These are phyloP conservation scores for Quercus ilex DNA, from an alignment of 306 rosid genomes.

Conservation along the genomic window DNA sequence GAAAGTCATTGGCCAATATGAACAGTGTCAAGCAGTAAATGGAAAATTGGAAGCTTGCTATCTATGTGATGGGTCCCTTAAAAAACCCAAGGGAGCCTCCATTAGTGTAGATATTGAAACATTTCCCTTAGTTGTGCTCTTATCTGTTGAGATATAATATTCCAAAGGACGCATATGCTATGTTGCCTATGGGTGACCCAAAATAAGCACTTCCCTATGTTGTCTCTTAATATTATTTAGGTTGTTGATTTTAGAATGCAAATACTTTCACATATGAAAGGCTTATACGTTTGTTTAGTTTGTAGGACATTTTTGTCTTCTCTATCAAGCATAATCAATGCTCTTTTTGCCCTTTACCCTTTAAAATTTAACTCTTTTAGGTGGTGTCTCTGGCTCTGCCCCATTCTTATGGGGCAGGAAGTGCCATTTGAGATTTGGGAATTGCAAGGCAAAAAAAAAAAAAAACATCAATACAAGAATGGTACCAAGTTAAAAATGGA, in stretches of 20 bases:
- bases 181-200: not conserved
- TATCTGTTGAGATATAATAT: not conserved
- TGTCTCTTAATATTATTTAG: too few species aligned
- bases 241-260: too few species aligned
- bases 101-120: not conserved
- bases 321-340: too few species aligned
- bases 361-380: too few species aligned
- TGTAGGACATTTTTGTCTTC: too few species aligned
- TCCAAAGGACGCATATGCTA: not conserved
- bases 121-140: not conserved
- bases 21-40: not conserved
- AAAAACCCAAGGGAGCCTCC: not conserved
- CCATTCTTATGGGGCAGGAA: not conserved
- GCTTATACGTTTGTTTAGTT: too few species aligned
- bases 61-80: not conserved
- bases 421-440: not conserved
- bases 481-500: not conserved
- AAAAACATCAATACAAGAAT: not conserved
- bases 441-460: not conserved
- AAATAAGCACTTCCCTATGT: too few species aligned
- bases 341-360: too few species aligned
- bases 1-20: not conserved
- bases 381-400: too few species aligned
- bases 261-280: too few species aligned
- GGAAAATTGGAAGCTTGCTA: not conserved